Percentiles rank a stretch among this genome's conserved stretches.
phyloP scores from a whole-genome alignment of 2,329 filamentous ascomycete species.

The Orbilia ellipsospora region DNA sequence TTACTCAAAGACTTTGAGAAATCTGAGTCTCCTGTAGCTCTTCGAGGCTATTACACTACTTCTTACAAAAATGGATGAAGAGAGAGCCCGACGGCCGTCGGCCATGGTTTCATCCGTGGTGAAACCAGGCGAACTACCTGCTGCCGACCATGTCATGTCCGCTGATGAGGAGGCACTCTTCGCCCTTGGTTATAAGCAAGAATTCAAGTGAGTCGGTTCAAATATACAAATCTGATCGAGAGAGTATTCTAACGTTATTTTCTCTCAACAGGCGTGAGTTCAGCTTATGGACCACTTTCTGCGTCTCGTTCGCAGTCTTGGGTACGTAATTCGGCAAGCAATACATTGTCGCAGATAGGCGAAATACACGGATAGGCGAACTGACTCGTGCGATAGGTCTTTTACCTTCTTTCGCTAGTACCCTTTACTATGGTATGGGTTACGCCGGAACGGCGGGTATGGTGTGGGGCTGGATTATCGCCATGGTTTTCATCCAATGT shows the following conservation, averaged over 20 bases:
- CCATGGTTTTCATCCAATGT: slow-evolving; percentile 77
- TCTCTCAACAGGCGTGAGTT: slow-evolving; percentile 76
- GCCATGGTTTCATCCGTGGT: slow-evolving; percentile 67
- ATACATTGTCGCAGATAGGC: neutral
- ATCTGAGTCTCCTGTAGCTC: neutral
- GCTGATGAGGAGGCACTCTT: slow-evolving; percentile 72
- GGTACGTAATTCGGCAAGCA: slow-evolving; percentile 59
- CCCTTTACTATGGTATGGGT: slow-evolving; percentile 76
- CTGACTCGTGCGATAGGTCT: slow-evolving; percentile 63
- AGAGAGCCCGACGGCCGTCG: slow-evolving; percentile 25
- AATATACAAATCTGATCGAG: neutral
- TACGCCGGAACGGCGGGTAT: slow-evolving; percentile 72
- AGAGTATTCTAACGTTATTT: slow-evolving; percentile 65
- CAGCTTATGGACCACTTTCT: slow-evolving; percentile 78
- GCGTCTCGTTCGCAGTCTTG: slow-evolving; percentile 78
- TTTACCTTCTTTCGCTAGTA: slow-evolving; percentile 77
- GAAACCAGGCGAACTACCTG: slow-evolving; percentile 66
- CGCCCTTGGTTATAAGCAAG: slow-evolving; percentile 70
- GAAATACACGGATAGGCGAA: neutral
- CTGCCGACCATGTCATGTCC: slow-evolving; percentile 64
- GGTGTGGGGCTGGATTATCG: slow-evolving; percentile 81
- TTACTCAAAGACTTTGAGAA: neutral
- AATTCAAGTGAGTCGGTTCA: slow-evolving; percentile 62
- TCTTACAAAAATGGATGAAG: slow-evolving; percentile 32
- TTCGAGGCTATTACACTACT: neutral